Base-by-base conservation (phyloP, 257 asterid species). In the Haberlea rhodopensis region DNA sequence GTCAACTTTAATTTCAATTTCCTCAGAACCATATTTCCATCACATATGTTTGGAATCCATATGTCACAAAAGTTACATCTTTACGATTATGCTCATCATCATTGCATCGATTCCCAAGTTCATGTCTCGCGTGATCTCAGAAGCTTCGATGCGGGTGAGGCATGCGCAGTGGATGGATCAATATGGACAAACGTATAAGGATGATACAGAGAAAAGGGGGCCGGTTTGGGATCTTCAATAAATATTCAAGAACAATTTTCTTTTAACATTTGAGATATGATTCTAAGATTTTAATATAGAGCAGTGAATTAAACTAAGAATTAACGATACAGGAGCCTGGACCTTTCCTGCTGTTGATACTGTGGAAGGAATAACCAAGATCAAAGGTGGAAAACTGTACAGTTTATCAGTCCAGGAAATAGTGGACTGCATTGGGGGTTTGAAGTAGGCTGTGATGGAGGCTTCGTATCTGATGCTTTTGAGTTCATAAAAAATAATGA, bases 401-500 rank as follows among this genome's bases (percentile, higher is more conserved):
- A 27, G 3, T 6, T 24, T 57, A 46, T 57, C 66, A n/a, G 57
- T 60, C 19, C 65, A 45, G 27, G 65, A 67, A 26, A 45, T 67
- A 45, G 26, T 67, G 46, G 72, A 48, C 53, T 68, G 72, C 51
- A 16, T 15, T 16, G 7, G 1, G 37, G 15, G 15, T 16, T 9
- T 23, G 51, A 22, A 59, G 11, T 28, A 22, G 52, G 60, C 18
- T 68, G 72, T 10, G 34, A 13, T 21, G 72, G 66, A 29, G 72
- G 72, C 31, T 19, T 58, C 16, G 6, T 43, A 28, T 28, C 73
- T 2, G 60, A 48, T 4, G 43, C 60, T 59, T 31, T 52, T 48
- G 51, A 31, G 72, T 24, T 53, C 73, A n/a, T 49, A 63, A 43
- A 56, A 28, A 29, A 71, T 16, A 51, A 29, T 5, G 65, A 53